These are phyloP conservation scores for Rosa persica DNA, from an alignment of 306 rosid genomes.

Conservation along the genomic window DNA sequence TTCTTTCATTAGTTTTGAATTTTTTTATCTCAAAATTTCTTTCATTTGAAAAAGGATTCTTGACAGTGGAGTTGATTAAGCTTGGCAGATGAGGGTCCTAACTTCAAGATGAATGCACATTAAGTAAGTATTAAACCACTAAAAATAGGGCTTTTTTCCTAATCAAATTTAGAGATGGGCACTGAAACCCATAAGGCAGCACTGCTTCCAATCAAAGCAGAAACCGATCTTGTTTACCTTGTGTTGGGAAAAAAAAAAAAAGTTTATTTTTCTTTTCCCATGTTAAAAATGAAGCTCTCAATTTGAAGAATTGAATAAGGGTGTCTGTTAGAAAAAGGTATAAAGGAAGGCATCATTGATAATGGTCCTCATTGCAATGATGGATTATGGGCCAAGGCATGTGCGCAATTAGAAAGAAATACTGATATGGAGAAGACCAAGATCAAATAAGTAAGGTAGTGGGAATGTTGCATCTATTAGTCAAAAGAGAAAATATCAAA, in stretches of 20 bases:
- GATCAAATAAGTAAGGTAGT: not conserved
- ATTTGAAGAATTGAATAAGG: not conserved
- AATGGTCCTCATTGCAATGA: not conserved
- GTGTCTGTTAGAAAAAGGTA: not conserved
- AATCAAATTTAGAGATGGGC: constrained; percentile 7
- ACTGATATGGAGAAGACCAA: not conserved
- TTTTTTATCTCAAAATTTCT: not conserved
- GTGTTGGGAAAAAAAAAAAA: not conserved
- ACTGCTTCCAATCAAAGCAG: constrained; percentile 8
- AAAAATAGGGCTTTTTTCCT: not conserved
- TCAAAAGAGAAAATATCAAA: not conserved
- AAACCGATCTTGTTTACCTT: not conserved
- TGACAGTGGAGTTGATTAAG: constrained; percentile 10
- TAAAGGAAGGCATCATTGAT: constrained; percentile 12
- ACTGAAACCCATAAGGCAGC: constrained; percentile 24
- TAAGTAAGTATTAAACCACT: not conserved
- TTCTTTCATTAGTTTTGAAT: no score
- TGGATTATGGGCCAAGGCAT: not conserved
- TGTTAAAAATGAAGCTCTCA: not conserved
- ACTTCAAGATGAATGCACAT: constrained; percentile 13
- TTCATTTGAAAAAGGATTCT: not conserved
- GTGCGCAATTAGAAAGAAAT: constrained; percentile 2
- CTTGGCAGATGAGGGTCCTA: not conserved
- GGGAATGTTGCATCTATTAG: not conserved
- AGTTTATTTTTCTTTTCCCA: not conserved